A percentile compares a stretch with the other conserved stretches of the same genome.
Evolutionary conservation across 805 yeast species (phyloP).

Genomic region (Ogataea angusta): DNA sequence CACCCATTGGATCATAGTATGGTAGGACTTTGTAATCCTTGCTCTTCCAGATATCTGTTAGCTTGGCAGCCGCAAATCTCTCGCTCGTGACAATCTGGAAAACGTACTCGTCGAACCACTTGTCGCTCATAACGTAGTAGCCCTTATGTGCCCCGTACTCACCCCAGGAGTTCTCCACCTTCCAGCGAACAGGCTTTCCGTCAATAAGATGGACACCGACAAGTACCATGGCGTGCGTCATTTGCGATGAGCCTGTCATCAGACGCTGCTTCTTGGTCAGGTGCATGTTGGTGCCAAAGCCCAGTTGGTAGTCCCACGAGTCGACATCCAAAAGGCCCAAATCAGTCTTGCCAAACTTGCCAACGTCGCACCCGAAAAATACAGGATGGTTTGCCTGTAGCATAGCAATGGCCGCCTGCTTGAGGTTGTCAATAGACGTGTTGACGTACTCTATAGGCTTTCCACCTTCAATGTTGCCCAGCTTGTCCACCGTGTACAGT

Average conservation of each 20-base stretch:
- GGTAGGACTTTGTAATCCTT: constrained; percentile 52
- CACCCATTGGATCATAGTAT: constrained; percentile 80
- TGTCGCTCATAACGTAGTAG: constrained; percentile 67
- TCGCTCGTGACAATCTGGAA: constrained; percentile 56
- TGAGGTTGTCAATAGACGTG: constrained; percentile 55
- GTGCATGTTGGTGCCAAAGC: constrained; percentile 40
- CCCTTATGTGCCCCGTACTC: constrained; percentile 68
- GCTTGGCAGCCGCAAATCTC: constrained; percentile 34
- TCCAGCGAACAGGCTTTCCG: constrained; percentile 65
- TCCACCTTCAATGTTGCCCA: constrained; percentile 74
- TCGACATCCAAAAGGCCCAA: constrained; percentile 71
- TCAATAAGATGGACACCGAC: constrained; percentile 69
- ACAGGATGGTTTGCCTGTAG: constrained; percentile 74
- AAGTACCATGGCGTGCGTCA: constrained; percentile 91
- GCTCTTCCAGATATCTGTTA: constrained; percentile 44
- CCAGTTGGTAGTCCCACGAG: constrained; percentile 65
- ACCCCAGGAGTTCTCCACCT: constrained; percentile 83
- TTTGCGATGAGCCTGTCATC: constrained; percentile 47
- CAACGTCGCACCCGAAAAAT: constrained; percentile 86
- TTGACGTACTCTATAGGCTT: constrained; percentile 74
- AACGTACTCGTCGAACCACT: constrained; percentile 72
- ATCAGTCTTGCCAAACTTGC: constrained; percentile 60
- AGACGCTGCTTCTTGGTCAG: constrained; percentile 35
- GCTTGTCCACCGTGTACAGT: constrained; percentile 69
- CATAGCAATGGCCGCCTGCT: constrained; percentile 63